Evolutionary conservation across 306 rosid species (phyloP).

Genomic region (Rubus idaeus): DNA sequence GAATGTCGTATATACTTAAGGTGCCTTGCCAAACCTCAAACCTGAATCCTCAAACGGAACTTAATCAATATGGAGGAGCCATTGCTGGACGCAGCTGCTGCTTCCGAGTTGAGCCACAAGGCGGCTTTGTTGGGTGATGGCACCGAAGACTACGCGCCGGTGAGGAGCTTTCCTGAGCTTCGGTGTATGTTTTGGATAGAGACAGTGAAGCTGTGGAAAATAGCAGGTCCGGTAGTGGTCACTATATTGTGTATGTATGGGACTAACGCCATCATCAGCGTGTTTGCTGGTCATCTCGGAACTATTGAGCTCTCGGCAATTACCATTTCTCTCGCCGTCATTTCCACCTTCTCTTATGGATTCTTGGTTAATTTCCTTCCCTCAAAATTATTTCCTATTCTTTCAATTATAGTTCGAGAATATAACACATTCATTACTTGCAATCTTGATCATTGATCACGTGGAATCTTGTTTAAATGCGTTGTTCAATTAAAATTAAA

Average conservation of each 20-base stretch:
- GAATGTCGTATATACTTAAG: background rate
- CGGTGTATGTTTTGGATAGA: constrained; percentile 28
- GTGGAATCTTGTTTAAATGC: background rate
- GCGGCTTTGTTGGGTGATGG: background rate
- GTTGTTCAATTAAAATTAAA: no score
- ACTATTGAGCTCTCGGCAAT: constrained; percentile 66
- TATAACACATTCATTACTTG: background rate
- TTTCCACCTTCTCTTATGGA: constrained; percentile 66
- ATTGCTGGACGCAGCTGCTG: constrained; percentile 4
- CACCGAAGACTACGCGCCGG: constrained; percentile 21
- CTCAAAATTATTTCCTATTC: background rate
- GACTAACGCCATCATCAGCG: constrained; percentile 42
- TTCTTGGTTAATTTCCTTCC: constrained; percentile 37
- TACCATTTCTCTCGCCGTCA: constrained; percentile 53
- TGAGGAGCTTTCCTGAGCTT: constrained; percentile 19
- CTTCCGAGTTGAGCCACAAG: background rate
- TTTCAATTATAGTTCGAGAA: background rate
- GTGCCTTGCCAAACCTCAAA: background rate
- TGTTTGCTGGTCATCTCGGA: constrained; percentile 77
- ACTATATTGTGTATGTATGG: constrained; percentile 43
- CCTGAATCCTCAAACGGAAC: background rate
- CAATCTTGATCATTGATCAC: background rate
- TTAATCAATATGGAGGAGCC: constrained; percentile 24
- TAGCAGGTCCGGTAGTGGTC: constrained; percentile 25
- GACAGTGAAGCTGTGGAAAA: constrained; percentile 35